Conservation (phyloP, 2,329 filamentous ascomycete species). For the Colletotrichum horii region DNA sequence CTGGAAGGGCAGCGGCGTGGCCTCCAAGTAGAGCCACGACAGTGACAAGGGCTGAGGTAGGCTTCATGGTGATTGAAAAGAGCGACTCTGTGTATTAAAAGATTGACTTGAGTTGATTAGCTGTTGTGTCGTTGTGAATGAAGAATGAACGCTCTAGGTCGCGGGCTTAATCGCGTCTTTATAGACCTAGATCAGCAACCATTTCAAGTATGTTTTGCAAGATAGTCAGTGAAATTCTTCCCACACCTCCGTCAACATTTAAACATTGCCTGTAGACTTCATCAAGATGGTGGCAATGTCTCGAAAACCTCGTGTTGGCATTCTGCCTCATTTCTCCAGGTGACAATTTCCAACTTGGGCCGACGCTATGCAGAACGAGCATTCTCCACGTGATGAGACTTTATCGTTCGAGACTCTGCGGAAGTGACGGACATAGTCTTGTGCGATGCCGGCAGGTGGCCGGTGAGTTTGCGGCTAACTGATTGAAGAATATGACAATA, state of each 20-base stretch:
- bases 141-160: neutral
- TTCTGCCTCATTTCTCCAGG: neutral
- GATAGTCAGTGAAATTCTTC: neutral
- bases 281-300: neutral
- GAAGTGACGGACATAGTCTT: neutral
- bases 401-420: neutral
- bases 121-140: neutral
- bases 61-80: neutral
- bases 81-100: neutral
- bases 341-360: neutral
- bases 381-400: neutral
- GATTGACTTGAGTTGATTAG: neutral
- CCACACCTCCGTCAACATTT: neutral
- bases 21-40: neutral
- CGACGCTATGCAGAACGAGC: neutral
- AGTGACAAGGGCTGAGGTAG: neutral
- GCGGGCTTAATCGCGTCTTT: neutral
- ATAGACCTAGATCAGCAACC: neutral
- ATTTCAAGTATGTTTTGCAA: neutral
- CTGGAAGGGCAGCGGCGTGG: fast-evolving
- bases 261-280: neutral
- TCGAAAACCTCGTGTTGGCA: neutral
- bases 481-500: neutral
- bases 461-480: neutral
- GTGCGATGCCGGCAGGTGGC: neutral